Percentiles rank a stretch among this genome's conserved stretches.
Conservation (phyloP, 2,329 filamentous ascomycete species). For the Xylariaceae sp. region DNA sequence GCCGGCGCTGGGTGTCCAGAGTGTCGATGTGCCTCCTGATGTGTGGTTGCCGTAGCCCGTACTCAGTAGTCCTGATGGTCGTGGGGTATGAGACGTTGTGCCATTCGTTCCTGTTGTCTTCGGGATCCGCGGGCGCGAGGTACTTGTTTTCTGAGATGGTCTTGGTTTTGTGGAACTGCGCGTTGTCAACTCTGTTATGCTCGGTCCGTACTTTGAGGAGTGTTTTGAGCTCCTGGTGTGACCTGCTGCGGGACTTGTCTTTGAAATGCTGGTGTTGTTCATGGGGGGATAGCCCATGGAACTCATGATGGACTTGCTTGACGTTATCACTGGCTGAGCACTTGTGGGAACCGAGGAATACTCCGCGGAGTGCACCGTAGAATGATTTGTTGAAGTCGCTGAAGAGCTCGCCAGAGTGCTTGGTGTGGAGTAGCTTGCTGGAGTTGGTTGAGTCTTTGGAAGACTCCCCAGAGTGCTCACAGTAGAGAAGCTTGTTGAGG, state of each 20-base stretch:
- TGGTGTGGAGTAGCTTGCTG: too few relatives aligned
- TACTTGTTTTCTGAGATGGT: conserved; percentile 1
- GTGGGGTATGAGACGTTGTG: not conserved
- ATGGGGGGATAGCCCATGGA: too few relatives aligned
- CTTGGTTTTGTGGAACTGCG: not conserved
- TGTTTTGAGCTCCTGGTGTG: not conserved
- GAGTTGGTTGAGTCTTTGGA: too few relatives aligned
- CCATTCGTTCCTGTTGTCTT: not conserved
- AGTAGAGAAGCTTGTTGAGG: too few relatives aligned
- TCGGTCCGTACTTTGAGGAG: not conserved
- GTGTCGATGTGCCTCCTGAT: conserved; percentile 2
- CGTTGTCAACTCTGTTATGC: conserved; percentile 2
- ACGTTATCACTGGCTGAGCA: conserved; percentile 4
- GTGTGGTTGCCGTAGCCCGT: not conserved
- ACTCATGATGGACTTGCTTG: not conserved
- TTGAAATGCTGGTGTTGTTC: too few relatives aligned
- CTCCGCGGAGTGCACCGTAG: too few relatives aligned
- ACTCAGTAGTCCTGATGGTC: conserved; percentile 6
- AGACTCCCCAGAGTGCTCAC: too few relatives aligned
- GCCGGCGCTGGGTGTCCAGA: conserved; percentile 4
- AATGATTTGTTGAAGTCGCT: not conserved
- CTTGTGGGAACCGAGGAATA: not conserved
- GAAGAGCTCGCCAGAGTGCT: not conserved
- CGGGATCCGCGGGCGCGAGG: not conserved
- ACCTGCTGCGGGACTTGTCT: not conserved